A percentile compares a stretch with the other conserved stretches of the same genome.
These are phyloP conservation scores for Parachaetomium inaequale DNA, from an alignment of 495 filamentous ascomycete genomes.

Conservation along the genomic window DNA sequence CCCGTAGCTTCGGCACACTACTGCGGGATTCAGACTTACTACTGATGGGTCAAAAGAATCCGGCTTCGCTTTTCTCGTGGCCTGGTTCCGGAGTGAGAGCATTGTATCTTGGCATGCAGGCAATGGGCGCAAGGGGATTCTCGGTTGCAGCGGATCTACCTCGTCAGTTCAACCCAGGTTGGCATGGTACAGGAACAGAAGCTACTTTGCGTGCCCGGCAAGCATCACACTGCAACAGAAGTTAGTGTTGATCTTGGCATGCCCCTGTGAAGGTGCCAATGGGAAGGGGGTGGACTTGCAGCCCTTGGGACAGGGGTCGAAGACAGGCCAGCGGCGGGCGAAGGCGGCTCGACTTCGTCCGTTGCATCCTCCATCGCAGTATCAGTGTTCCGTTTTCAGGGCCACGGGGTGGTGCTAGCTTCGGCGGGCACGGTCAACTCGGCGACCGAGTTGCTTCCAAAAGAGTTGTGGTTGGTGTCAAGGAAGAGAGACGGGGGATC, in stretches of 20 bases:
- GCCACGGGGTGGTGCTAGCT: background rate
- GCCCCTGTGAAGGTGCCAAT: too few species aligned
- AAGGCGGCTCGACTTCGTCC: background rate
- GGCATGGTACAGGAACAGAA: background rate
- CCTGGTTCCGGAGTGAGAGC: conserved; percentile 14
- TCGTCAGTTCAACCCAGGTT: background rate
- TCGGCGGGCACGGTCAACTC: background rate
- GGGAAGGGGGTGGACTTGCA: conserved; percentile 13
- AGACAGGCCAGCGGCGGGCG: background rate
- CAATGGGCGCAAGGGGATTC: conserved; percentile 26
- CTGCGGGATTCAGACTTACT: conserved; percentile 5
- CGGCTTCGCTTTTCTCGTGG: conserved; percentile 22
- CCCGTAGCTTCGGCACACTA: too few species aligned
- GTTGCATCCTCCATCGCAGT: conserved; percentile 1
- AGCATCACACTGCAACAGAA: conserved; percentile 19
- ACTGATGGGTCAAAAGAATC: conserved; percentile 26
- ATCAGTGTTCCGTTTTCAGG: too few species aligned
- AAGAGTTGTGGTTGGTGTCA: background rate
- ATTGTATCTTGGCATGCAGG: conserved; percentile 25
- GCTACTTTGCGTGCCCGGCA: conserved; percentile 24
- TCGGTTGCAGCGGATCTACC: conserved; percentile 53
- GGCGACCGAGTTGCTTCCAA: background rate
- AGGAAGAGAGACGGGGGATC: background rate
- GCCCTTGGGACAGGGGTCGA: conserved; percentile 13
- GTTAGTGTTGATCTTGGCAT: background rate